Percentiles rank a stretch among this genome's conserved stretches.
phyloP scores from a whole-genome alignment of 768 basidiomycete genomes.

The Cyclocybe cylindracea region DNA sequence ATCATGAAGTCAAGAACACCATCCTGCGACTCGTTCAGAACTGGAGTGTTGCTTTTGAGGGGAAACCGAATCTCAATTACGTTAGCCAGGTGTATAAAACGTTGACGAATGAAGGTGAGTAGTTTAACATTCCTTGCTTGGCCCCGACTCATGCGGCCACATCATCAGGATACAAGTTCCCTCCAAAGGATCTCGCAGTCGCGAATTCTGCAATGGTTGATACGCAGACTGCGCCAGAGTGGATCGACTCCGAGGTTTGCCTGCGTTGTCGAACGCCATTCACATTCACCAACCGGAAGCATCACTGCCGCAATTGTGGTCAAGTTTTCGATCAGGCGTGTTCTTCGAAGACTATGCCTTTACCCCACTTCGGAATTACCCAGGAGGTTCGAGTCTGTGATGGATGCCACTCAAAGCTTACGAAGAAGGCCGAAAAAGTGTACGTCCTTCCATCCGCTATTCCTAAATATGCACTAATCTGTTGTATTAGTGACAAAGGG shows the following conservation, averaged over 20 bases:
- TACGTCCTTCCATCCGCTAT: constrained; percentile 27
- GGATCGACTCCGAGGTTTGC: constrained; percentile 96
- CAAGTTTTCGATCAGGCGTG: constrained; percentile 95
- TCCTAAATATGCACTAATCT: not conserved
- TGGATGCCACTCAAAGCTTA: constrained; percentile 78
- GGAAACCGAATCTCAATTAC: constrained; percentile 72
- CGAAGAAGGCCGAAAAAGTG: constrained; percentile 61
- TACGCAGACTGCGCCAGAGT: constrained; percentile 90
- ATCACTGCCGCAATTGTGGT: constrained; percentile 98
- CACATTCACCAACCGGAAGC: constrained; percentile 94
- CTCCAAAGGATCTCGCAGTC: constrained; percentile 70
- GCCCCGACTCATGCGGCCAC: constrained; percentile 3
- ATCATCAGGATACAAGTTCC: constrained; percentile 74
- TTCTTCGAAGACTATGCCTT: constrained; percentile 77
- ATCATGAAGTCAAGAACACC: constrained; percentile 80
- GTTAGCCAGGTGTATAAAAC: constrained; percentile 80
- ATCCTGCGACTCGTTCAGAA: constrained; percentile 85
- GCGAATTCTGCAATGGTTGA: constrained; percentile 86
- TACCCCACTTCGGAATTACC: constrained; percentile 92
- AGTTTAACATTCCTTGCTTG: not conserved
- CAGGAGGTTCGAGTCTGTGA: constrained; percentile 96
- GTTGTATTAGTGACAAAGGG: constrained; percentile 36
- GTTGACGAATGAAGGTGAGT: constrained; percentile 72
- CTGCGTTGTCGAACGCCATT: constrained; percentile 90
- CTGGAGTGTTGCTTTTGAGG: constrained; percentile 90